Evolutionary conservation across 2,329 filamentous ascomycete species (phyloP).

Genomic region (Talaromyces verruculosus): DNA sequence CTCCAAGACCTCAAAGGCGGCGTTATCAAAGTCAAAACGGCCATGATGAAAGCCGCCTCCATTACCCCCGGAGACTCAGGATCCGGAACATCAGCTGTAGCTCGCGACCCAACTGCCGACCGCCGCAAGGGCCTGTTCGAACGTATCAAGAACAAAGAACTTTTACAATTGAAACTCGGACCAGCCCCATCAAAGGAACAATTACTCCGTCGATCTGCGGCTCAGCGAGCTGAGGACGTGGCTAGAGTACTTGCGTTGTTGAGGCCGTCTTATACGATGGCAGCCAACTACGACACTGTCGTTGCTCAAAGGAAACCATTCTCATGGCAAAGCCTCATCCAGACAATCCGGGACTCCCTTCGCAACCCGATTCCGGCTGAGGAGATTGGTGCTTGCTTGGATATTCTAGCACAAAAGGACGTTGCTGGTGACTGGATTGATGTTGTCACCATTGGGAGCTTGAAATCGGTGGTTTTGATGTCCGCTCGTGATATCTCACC

Average conservation of each 20-base stretch:
- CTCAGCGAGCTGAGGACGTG: conserved; percentile 68
- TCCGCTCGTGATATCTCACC: conserved; percentile 38
- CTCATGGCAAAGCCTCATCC: conserved; percentile 61
- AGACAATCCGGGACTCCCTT: conserved; percentile 68
- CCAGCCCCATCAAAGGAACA: conserved; percentile 53
- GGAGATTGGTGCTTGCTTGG: conserved; percentile 51
- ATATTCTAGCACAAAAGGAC: conserved; percentile 48
- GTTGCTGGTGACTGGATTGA: conserved; percentile 53
- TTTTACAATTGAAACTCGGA: conserved; percentile 47
- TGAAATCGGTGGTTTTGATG: conserved; percentile 50
- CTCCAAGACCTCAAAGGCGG: conserved; percentile 44
- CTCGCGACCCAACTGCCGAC: conserved; percentile 30
- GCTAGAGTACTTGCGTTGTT: conserved; percentile 67
- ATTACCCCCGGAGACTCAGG: conserved; percentile 17
- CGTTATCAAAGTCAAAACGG: conserved; percentile 38
- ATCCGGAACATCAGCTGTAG: conserved; percentile 26
- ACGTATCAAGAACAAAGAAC: conserved; percentile 70
- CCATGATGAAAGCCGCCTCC: conserved; percentile 30
- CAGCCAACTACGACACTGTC: conserved; percentile 31
- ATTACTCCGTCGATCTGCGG: conserved; percentile 62
- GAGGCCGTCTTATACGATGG: conserved; percentile 38
- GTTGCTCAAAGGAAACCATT: conserved; percentile 62
- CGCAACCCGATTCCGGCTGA: conserved; percentile 49
- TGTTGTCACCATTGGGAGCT: conserved; percentile 47
- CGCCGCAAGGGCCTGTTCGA: conserved; percentile 67